A percentile compares a stretch with the other conserved stretches of the same genome.
phyloP scores from a whole-genome alignment of 192 early-diverging fungal species.

The Cladochytrium replicatum region DNA sequence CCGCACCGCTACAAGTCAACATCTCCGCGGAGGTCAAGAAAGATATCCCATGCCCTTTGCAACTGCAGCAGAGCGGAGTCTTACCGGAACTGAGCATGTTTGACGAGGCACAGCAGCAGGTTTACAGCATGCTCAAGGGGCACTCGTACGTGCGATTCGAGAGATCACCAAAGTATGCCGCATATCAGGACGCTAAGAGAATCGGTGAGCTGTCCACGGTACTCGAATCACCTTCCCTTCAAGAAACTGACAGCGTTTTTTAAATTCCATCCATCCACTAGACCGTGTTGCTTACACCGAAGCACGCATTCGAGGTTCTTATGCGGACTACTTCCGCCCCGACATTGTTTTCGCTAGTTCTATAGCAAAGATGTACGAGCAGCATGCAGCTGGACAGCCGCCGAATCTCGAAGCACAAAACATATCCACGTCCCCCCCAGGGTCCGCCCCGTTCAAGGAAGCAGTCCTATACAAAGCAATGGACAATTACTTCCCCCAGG shows the following conservation, averaged over 20 bases:
- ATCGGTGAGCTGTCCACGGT: conserved; percentile 44
- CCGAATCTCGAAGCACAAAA: background rate
- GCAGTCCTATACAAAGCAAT: conserved; percentile 12
- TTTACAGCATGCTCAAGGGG: conserved; percentile 65
- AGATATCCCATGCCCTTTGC: conserved; percentile 62
- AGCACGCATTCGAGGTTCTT: conserved; percentile 3
- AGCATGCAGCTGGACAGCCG: background rate
- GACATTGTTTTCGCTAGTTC: background rate
- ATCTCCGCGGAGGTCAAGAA: conserved; percentile 57
- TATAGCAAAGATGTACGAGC: background rate
- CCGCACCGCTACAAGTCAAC: conserved; percentile 62
- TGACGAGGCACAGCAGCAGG: conserved; percentile 70
- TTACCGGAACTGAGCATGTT: conserved; percentile 54
- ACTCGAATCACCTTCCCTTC: too few species aligned
- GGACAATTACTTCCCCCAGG: conserved; percentile 17
- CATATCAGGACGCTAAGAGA: conserved; percentile 30
- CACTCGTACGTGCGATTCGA: conserved; percentile 68
- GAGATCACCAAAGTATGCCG: conserved; percentile 35
- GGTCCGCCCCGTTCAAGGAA: conserved; percentile 22
- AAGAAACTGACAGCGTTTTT: too few species aligned
- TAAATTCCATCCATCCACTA: too few species aligned
- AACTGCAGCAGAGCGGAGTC: conserved; percentile 27
- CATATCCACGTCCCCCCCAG: too few species aligned
- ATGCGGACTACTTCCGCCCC: background rate
- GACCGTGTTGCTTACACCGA: too few species aligned